Evolutionary conservation across 805 yeast genomes (phyloP), one percentile per base, ranked within the genome.

Genomic region (Zygotorulaspora danielsina): DNA sequence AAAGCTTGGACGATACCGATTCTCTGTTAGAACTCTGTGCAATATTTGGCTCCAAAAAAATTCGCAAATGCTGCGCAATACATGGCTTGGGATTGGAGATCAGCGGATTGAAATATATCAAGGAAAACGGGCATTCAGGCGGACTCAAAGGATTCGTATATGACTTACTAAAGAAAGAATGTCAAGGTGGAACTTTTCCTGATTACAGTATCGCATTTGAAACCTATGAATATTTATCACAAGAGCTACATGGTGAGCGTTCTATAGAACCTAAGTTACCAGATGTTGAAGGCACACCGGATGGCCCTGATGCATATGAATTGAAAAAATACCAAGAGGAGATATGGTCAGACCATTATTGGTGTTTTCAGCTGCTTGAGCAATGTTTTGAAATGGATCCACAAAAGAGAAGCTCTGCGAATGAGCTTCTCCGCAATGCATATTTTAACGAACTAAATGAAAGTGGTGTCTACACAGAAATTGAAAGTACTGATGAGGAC

Each of bases 1-100:
- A 87, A 57, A 88, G 97, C 2, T 79, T 85, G 5, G 97, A 90
- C 63, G 98, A 93, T 58, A 78, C 80, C 2, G 97, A 93, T 53
- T 96, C 97, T 0, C 60, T 90, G 36, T 73, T 89, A 22, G 98
- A 93, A 59, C 68, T 90, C 24, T 79, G 95, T 0, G 68, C 81
- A 2, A 70, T 93, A 2, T 89, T 85, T 64, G 98, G 98, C 2
- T 61, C 74, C 34, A 75, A 73, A 8, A 77, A 75, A 48, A 72
- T 93, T 75, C 77, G 78, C 46, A 76, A 78, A 46, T 79, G 88
- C 53, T 95, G 97, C 5, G 74, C 76, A 41, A 60, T 86, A 27
- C 98, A 93, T 66, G 97, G 97, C 0, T 72, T 89, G 38, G 93
- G 88, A 0, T 75, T 90, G 36, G 96, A 88, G 42, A 70, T 83